Percentiles rank a stretch among this genome's conserved stretches.
Evolutionary conservation across 1,284 basidiomycete genomes (phyloP).

Genomic region (Volvariella surrecta): DNA sequence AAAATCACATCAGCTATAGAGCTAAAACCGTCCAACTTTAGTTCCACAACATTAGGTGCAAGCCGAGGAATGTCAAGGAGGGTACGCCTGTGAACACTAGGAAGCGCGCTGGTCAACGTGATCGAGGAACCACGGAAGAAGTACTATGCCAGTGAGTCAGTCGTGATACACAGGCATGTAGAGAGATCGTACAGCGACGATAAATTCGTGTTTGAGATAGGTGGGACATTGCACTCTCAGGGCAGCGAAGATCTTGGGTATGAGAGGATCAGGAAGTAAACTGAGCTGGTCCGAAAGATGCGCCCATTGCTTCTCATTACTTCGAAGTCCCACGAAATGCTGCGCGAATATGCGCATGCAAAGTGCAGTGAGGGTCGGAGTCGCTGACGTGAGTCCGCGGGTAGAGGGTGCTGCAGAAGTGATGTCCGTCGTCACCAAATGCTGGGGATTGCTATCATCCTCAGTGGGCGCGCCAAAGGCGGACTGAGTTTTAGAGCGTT

Average conservation of each 20-base stretch:
- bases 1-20: conserved; percentile 46
- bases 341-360: conserved; percentile 46
- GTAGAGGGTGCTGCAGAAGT: conserved; percentile 43
- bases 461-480: conserved; percentile 5
- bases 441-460: background rate
- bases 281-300: conserved; percentile 31
- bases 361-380: conserved; percentile 35
- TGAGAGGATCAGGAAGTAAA: conserved; percentile 41
- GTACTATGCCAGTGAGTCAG: conserved; percentile 27
- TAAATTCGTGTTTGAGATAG: conserved; percentile 42
- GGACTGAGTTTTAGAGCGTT: background rate
- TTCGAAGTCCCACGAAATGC: conserved; percentile 31
- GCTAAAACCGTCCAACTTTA: conserved; percentile 42
- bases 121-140: conserved; percentile 50
- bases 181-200: conserved; percentile 36
- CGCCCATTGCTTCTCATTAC: conserved; percentile 29
- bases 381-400: conserved; percentile 24
- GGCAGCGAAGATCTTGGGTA: conserved; percentile 42
- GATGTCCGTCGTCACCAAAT: background rate
- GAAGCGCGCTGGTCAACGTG: conserved; percentile 38
- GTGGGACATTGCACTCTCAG: conserved; percentile 40
- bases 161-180: background rate
- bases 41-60: conserved; percentile 31
- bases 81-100: conserved; percentile 43
- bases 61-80: conserved; percentile 35